Evolutionary conservation across 371 early-diverging fungal genomes (phyloP).

Genomic region (Rhizomucor pusillus): DNA sequence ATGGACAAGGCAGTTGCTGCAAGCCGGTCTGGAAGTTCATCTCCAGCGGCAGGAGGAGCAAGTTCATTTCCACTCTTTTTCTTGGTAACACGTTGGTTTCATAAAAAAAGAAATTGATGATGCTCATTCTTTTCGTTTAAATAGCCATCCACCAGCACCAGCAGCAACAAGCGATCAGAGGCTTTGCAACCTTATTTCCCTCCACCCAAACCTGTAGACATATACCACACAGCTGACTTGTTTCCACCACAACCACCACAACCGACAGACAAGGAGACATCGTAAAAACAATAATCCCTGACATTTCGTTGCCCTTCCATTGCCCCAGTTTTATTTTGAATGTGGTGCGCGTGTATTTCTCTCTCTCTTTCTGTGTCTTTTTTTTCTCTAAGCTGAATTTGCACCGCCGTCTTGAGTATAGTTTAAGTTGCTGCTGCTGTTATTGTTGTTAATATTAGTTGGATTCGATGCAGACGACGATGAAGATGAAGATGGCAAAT

Average conservation of each 20-base stretch:
- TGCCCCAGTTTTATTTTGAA: too few relatives aligned
- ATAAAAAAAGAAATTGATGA: too few relatives aligned
- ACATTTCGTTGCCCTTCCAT: too few relatives aligned
- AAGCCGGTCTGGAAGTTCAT: conserved; percentile 17
- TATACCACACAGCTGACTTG: conserved; percentile 29
- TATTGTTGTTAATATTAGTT: neutral
- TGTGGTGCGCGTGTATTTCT: too few relatives aligned
- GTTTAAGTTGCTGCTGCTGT: neutral
- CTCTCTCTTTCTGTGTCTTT: too few relatives aligned
- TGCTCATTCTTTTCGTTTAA: too few relatives aligned
- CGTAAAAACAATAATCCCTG: too few relatives aligned
- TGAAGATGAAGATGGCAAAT: conserved; percentile 5
- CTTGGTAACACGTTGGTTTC: neutral
- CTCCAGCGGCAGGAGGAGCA: conserved; percentile 23
- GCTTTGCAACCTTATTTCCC: conserved; percentile 48
- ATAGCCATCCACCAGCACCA: too few relatives aligned
- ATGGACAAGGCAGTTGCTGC: conserved; percentile 34
- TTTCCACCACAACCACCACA: conserved; percentile 14
- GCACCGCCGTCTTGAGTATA: too few relatives aligned
- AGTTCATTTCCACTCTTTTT: neutral
- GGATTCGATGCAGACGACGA: conserved; percentile 6
- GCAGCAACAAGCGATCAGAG: conserved; percentile 1
- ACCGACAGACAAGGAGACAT: too few relatives aligned
- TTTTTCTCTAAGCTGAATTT: too few relatives aligned
- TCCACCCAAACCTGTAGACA: conserved; percentile 40